Percentiles rank a stretch among this genome's conserved stretches.
Evolutionary conservation across 2,329 filamentous ascomycete species (phyloP).

Genomic region (Hymenoscyphus fructigenus): DNA sequence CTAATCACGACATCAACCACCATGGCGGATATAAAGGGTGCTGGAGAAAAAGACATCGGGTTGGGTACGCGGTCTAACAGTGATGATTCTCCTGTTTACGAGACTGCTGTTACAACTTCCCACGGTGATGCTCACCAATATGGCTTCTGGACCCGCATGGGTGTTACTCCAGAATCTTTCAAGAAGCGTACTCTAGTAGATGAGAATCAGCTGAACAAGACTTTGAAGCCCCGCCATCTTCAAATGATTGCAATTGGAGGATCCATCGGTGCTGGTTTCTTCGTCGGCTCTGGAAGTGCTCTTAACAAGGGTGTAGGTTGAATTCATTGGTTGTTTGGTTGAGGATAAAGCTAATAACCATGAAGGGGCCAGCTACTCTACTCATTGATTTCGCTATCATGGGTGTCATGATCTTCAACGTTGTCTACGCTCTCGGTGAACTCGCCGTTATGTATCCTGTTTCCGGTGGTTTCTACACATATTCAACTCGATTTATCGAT

Average conservation of each 20-base stretch:
- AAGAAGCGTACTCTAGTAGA: conserved; percentile 34
- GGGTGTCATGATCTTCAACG: conserved; percentile 75
- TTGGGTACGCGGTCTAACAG: conserved; percentile 6
- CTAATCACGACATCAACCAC: background rate
- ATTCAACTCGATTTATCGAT: conserved; percentile 89
- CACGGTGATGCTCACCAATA: conserved; percentile 29
- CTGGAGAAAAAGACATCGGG: conserved; percentile 14
- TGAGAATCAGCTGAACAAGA: conserved; percentile 62
- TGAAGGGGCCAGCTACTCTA: conserved; percentile 67
- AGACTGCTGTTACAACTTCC: conserved; percentile 3
- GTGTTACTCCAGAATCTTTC: conserved; percentile 41
- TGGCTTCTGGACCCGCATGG: conserved; percentile 41
- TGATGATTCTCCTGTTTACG: conserved; percentile 16
- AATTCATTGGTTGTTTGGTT: background rate
- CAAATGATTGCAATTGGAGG: conserved; percentile 98
- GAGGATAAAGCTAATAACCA: conserved; percentile 7
- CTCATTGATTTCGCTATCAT: conserved; percentile 75
- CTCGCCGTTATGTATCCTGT: conserved; percentile 87
- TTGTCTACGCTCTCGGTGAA: conserved; percentile 83
- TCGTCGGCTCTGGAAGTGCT: conserved; percentile 76
- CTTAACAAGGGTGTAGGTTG: conserved; percentile 57
- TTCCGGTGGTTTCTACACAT: conserved; percentile 85
- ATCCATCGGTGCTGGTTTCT: conserved; percentile 84
- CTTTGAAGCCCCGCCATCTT: conserved; percentile 78
- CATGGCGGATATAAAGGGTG: background rate